Evolutionary conservation across 1,284 basidiomycete genomes (phyloP).

Genomic region (Ceratorhiza oryzae-sativae): DNA sequence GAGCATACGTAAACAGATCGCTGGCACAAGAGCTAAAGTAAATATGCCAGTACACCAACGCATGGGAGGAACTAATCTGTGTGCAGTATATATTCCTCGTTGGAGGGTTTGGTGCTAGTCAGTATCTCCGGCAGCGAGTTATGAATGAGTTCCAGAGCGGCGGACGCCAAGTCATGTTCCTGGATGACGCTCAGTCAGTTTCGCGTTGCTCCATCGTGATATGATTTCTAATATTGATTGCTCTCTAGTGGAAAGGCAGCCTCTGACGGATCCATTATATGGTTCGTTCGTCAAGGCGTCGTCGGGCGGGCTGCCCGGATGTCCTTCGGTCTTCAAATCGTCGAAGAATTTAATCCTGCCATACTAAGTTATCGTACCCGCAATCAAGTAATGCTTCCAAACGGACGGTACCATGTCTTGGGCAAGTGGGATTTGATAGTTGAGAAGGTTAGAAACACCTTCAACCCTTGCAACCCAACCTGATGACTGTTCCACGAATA

Average conservation of each 20-base stretch:
- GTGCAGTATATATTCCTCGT: constrained; percentile 22
- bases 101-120: constrained; percentile 22
- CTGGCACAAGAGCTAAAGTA: neutral
- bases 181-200: constrained; percentile 20
- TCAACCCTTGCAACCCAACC: too few relatives aligned
- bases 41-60: neutral
- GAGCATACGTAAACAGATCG: constrained; percentile 11
- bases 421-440: constrained; percentile 10
- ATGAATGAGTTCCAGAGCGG: neutral
- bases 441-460: neutral
- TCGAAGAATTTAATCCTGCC: neutral
- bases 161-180: constrained; percentile 4
- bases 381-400: neutral
- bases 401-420: neutral
- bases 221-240: neutral
- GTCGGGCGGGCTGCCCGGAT: constrained; percentile 11
- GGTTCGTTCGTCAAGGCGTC: constrained; percentile 13
- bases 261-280: constrained; percentile 19
- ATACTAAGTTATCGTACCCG: neutral
- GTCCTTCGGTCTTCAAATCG: constrained; percentile 10
- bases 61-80: neutral
- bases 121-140: constrained; percentile 8
- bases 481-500: neutral
- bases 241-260: constrained; percentile 4
- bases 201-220: neutral